Base-by-base conservation (phyloP, 768 basidiomycete genomes). In the Mycena amicta region DNA sequence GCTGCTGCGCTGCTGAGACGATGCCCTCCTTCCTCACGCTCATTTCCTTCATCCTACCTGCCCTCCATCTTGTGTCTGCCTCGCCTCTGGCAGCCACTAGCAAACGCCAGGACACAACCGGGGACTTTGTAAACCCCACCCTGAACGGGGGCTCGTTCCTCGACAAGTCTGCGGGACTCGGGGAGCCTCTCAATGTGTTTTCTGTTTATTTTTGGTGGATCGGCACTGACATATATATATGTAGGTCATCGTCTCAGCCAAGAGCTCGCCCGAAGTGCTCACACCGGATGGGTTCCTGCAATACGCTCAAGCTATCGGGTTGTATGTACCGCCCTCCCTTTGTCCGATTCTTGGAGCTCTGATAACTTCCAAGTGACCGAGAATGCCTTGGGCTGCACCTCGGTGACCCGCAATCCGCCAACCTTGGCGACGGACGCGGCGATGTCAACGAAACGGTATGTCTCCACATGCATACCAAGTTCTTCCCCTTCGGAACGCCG, bases 101-200 rank as follows among this genome's bases (percentile, higher is more conserved):
- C n/a, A 37, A 18, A 37, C 33, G 33, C 33, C 33, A 37, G 18
- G 45, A 45, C 51, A 52, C 22, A 52, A 16, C n/a, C 56, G 43
- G 30, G 41, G 43, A 56, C 50, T 58, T 58, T 20, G 22, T 58
- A 28, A 49, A 58, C 45, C 57, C 57, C 6, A 52, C 43, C 1
- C 16, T 31, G 30, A 33, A 16, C 4, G 57, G 57, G 18, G 57
- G 57, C 3, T 47, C 51, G 25, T 53, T 58, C 12, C 33, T 58
- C 2, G 57, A 58, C n/a, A 53, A 52, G 33, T 53, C 51, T 20
- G 57, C 25, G 11, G 77, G 75, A 18, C 57, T 70, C 3, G 81
- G 79, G 0, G 81, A 81, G 65, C 81, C 81, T 5, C 57, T 82
- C 61, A 81, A 82, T 55, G 79, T n/a, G n/a, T n/a, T n/a, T n/a